Base-by-base conservation (phyloP, 768 basidiomycete species). In the Leucosporidium scottii region DNA sequence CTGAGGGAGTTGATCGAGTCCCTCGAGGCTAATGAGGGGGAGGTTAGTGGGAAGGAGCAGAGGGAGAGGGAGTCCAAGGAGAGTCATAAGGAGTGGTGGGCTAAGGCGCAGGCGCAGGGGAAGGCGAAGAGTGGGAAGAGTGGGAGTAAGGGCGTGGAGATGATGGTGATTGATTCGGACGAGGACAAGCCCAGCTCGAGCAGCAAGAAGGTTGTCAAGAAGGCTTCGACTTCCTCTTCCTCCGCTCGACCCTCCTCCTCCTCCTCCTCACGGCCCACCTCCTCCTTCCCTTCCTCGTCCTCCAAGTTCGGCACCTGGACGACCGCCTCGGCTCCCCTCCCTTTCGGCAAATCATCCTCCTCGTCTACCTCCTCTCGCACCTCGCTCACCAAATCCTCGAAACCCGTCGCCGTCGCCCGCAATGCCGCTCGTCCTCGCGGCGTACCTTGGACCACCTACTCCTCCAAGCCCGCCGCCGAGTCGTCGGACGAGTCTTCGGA, bases 401-500 rank as follows among this genome's bases (percentile, higher is more conserved):
- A 57, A 31, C 31, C 17, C 17, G 30, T 31, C 27, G 44, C 27
- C 27, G 54, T 25, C 54, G 25, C 44, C 31, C 18, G 53, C 18
- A 50, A 53, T 21, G 25, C 50, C 10, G 49, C 56, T 15, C 65
- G 72, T 1, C 58, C 65, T 10, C 64, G 66, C 1, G 69, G 72
- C n/a, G 68, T 73, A 2, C 72, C 69, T 12, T 70, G 72, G 72
- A 70, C 72, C 39, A 73, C 64, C 27, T 70, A 70, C 59, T 66
- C 68, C 3, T 63, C 65, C 15, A 61, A 68, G 56, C 66, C 66
- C 51, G 60, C 62, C 27, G 28, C 59, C 28, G 63, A 50, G 28
- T 65, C 67, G 53, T 54, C 57, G 23, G 34, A 34, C 12, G 71
- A 69, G 2, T 58, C 66, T 8, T 65, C 59, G 10, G 62, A 69